A percentile compares a stretch with the other conserved stretches of the same genome.
Evolutionary conservation across 148 eudicot genomes (phyloP).

Genomic region (Rhododendron vialii): DNA sequence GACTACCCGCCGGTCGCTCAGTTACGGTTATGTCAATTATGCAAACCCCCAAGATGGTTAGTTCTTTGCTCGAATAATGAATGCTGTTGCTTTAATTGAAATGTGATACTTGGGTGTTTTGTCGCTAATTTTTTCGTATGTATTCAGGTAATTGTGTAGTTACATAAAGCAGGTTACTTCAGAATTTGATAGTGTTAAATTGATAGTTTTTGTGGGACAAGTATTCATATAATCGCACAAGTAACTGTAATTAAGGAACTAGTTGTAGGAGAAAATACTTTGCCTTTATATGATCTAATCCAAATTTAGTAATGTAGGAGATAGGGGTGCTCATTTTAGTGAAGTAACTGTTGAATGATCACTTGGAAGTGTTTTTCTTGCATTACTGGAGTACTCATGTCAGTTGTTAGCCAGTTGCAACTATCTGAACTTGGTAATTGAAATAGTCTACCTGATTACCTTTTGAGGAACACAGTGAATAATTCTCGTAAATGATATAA

Average conservation of each 20-base stretch:
- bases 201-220: not conserved
- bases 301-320: not conserved
- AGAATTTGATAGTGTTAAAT: not conserved
- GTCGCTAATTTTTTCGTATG: not conserved
- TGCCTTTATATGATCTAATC: not conserved
- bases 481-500: not conserved
- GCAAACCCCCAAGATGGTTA: slow-evolving; percentile 51
- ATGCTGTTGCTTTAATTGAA: not conserved
- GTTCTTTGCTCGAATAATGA: not conserved
- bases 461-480: not conserved
- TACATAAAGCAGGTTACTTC: not conserved
- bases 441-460: not conserved
- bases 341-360: not conserved
- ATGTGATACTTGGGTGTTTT: not conserved
- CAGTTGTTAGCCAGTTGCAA: not conserved
- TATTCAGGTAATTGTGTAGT: not conserved
- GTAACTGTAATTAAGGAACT: not conserved
- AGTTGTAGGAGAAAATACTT: not conserved
- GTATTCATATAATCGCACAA: not conserved
- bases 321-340: not conserved
- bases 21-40: slow-evolving; percentile 75
- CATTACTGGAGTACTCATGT: not conserved
- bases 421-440: not conserved
- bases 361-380: not conserved
- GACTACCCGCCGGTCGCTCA: slow-evolving; percentile 50